Percentiles rank a stretch among this genome's conserved stretches.
These are phyloP conservation scores for Candida quercuum DNA, from an alignment of 805 yeast species.

Conservation along the genomic window DNA sequence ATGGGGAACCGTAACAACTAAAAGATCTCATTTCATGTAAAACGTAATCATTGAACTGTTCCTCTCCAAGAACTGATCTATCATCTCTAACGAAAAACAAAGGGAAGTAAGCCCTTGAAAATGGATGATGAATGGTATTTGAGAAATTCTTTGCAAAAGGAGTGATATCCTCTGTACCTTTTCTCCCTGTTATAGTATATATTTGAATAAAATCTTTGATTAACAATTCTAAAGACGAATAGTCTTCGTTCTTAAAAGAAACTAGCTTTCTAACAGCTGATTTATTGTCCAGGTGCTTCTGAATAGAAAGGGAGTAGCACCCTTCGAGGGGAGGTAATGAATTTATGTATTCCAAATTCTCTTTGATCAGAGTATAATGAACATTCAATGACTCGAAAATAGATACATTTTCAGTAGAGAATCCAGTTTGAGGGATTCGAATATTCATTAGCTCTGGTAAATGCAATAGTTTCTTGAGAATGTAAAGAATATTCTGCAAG, in stretches of 20 bases:
- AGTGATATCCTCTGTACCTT: slow-evolving; percentile 25
- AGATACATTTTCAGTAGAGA: slow-evolving; percentile 8
- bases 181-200: slow-evolving; percentile 26
- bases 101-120: slow-evolving; percentile 63
- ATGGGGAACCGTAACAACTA: slow-evolving; percentile 31
- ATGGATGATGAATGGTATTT: slow-evolving; percentile 29
- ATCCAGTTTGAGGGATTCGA: slow-evolving; percentile 9
- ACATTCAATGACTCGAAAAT: slow-evolving; percentile 10
- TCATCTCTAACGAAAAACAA: slow-evolving; percentile 59
- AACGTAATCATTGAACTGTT: slow-evolving; percentile 31
- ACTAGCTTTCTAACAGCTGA: slow-evolving; percentile 37
- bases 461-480: slow-evolving; percentile 17
- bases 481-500: slow-evolving; percentile 14
- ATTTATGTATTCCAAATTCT: slow-evolving; percentile 17
- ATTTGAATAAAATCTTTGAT: slow-evolving; percentile 34
- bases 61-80: slow-evolving; percentile 49
- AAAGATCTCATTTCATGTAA: slow-evolving; percentile 39
- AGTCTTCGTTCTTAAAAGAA: slow-evolving; percentile 26
- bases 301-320: slow-evolving; percentile 42
- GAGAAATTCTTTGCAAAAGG: slow-evolving; percentile 30
- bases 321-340: slow-evolving; percentile 25
- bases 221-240: slow-evolving; percentile 24
- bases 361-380: slow-evolving; percentile 7
- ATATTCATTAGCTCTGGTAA: slow-evolving; percentile 14
- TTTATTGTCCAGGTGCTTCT: slow-evolving; percentile 40